Percentiles rank a stretch among this genome's conserved stretches.
Evolutionary conservation across 305 asterid genomes (phyloP).

Genomic region (Rubia balearica): DNA sequence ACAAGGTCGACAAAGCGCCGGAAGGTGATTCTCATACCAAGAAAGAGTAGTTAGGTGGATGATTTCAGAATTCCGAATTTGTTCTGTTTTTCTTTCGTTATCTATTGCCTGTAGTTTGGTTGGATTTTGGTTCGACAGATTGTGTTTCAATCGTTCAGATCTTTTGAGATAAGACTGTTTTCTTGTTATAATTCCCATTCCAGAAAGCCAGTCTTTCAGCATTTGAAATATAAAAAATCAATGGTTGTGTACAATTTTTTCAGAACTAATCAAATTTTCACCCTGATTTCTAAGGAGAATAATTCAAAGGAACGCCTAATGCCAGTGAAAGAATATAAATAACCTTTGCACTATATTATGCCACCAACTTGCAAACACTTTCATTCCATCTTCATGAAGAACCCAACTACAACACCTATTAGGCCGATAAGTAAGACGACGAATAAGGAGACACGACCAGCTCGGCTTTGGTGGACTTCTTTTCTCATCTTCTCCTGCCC

Average conservation of each 20-base stretch:
- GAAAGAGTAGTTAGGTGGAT: background rate
- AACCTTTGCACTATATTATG: background rate
- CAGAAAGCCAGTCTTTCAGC: background rate
- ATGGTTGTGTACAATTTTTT: background rate
- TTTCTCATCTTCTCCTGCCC: slow-evolving; percentile 46
- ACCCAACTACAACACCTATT: slow-evolving; percentile 50
- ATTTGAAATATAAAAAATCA: background rate
- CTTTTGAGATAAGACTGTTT: too few relatives aligned
- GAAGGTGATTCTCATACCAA: background rate
- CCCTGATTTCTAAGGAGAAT: background rate
- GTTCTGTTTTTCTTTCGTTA: background rate
- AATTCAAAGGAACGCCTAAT: background rate
- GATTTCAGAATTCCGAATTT: background rate
- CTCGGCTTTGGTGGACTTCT: slow-evolving; percentile 34
- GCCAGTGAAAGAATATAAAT: background rate
- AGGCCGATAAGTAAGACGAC: slow-evolving; percentile 34
- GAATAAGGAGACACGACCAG: slow-evolving; percentile 32
- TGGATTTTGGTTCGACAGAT: background rate
- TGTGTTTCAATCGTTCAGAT: too few relatives aligned
- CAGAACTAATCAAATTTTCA: background rate
- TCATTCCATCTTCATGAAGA: slow-evolving; percentile 29
- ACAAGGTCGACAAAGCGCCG: too few relatives aligned
- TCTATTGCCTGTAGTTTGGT: too few relatives aligned
- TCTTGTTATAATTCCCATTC: background rate
- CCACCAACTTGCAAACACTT: background rate